These are phyloP conservation scores for Funneliformis geosporum DNA, from an alignment of 192 early-diverging fungal species.

Conservation along the genomic window DNA sequence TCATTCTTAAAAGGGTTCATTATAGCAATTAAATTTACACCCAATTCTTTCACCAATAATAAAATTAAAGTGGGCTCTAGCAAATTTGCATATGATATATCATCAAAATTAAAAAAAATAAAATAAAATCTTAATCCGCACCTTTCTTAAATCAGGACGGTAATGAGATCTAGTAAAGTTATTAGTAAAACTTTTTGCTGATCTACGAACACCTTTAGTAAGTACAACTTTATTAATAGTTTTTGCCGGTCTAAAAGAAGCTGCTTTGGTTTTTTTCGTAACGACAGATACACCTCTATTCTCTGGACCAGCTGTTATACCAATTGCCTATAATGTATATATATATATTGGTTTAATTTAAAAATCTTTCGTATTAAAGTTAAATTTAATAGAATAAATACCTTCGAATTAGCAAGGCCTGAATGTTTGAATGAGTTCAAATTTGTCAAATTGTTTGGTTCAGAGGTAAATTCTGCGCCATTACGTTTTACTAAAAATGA, in stretches of 20 bases:
- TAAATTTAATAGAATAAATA: conserved; percentile 15
- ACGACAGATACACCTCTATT: conserved; percentile 66
- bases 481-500: conserved; percentile 82
- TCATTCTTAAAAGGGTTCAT: background rate
- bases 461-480: conserved; percentile 71
- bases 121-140: conserved; percentile 34
- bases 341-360: background rate
- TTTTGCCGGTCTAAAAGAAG: conserved; percentile 59
- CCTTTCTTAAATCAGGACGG: conserved; percentile 72
- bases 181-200: conserved; percentile 67
- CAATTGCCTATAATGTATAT: conserved; percentile 53
- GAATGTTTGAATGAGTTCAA: conserved; percentile 81
- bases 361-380: background rate
- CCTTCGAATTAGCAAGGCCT: conserved; percentile 78
- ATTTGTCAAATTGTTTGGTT: conserved; percentile 78
- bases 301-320: conserved; percentile 51
- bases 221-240: conserved; percentile 53
- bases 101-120: background rate
- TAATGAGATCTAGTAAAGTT: conserved; percentile 59
- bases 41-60: conserved; percentile 35
- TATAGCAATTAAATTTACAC: conserved; percentile 35
- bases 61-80: conserved; percentile 18
- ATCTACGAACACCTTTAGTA: conserved; percentile 61
- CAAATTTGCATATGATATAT: conserved; percentile 34
- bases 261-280: conserved; percentile 57